Conservation (phyloP, 179 eudicot species). For the Beta lomatogona region DNA sequence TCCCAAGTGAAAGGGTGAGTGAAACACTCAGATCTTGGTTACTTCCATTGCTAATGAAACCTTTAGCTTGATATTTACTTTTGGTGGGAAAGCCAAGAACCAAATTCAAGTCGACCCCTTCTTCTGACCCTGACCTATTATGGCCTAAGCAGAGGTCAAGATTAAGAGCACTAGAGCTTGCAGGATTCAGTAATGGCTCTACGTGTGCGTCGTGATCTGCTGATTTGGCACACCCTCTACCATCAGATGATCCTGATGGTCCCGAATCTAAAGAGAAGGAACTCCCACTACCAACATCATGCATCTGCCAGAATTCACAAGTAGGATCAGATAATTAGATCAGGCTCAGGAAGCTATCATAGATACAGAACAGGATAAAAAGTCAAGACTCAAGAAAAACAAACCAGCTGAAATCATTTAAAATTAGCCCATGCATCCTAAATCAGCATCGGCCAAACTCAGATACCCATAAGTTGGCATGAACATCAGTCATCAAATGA, state of each 20-base stretch:
- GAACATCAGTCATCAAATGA: not conserved
- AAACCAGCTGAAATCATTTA: too few species aligned
- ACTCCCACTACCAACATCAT: conserved; percentile 4
- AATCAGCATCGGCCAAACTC: not conserved
- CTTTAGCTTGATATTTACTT: conserved; percentile 7
- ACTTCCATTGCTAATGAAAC: not conserved
- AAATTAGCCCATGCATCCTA: not conserved
- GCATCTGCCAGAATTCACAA: conserved; percentile 7
- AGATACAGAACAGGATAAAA: too few species aligned
- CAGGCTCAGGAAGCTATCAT: not conserved
- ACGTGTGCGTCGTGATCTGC: conserved; percentile 23
- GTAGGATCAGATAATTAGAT: not conserved
- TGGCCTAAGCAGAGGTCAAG: conserved; percentile 33
- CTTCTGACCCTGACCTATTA: conserved; percentile 22
- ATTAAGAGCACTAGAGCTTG: conserved; percentile 4
- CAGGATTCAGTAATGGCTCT: conserved; percentile 25
- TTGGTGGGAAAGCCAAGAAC: conserved; percentile 23
- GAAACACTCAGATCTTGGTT: conserved; percentile 10
- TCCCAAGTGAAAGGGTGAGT: conserved; percentile 35
- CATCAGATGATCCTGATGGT: conserved; percentile 33
- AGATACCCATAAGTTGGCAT: not conserved
- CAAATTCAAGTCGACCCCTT: conserved; percentile 26
- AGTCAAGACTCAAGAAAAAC: too few species aligned
- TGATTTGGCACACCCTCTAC: conserved; percentile 24
- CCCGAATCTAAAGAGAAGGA: conserved; percentile 35